Percentiles rank a stretch among this genome's conserved stretches.
These are phyloP conservation scores for Kodamaea jinghongensis DNA, from an alignment of 805 yeast genomes.

Conservation along the genomic window DNA sequence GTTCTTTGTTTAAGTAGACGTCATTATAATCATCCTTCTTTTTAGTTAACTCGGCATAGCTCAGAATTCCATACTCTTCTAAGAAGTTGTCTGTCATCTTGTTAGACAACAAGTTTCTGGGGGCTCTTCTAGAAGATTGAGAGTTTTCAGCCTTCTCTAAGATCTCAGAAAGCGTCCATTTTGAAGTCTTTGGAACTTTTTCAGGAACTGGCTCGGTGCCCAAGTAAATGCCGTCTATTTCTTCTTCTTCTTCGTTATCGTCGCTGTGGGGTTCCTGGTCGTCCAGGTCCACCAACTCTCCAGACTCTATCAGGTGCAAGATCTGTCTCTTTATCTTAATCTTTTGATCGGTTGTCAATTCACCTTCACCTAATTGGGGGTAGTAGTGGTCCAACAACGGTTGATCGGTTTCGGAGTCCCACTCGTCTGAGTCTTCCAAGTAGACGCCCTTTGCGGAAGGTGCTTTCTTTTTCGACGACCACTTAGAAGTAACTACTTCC, in stretches of 20 bases:
- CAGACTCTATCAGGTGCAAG: conserved; percentile 22
- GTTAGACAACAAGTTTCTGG: conserved; percentile 28
- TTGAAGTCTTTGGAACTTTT: background rate
- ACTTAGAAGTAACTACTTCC: conserved; percentile 37
- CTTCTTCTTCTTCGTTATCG: conserved; percentile 10
- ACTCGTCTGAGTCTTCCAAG: conserved; percentile 33
- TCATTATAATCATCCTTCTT: conserved; percentile 27
- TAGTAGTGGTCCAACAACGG: conserved; percentile 38
- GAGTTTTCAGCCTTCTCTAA: conserved; percentile 11
- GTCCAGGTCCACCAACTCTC: conserved; percentile 11
- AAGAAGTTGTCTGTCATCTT: conserved; percentile 31
- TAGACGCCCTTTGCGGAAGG: conserved; percentile 13
- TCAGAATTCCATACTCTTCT: conserved; percentile 38
- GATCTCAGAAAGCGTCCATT: conserved; percentile 5
- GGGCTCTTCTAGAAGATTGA: conserved; percentile 6
- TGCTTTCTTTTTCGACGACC: conserved; percentile 31
- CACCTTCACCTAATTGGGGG: conserved; percentile 36
- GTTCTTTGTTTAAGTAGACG: conserved; percentile 17
- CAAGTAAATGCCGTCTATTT: conserved; percentile 37
- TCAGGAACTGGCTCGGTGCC: conserved; percentile 21
- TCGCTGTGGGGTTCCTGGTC: conserved; percentile 10
- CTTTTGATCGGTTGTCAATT: conserved; percentile 34
- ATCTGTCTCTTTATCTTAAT: conserved; percentile 36
- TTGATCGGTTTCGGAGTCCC: conserved; percentile 41
- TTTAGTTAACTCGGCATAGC: conserved; percentile 28